Evolutionary conservation across 1,284 basidiomycete species (phyloP), one percentile per base, ranked within the genome.

Genomic region (Leucoagaricus sp.): DNA sequence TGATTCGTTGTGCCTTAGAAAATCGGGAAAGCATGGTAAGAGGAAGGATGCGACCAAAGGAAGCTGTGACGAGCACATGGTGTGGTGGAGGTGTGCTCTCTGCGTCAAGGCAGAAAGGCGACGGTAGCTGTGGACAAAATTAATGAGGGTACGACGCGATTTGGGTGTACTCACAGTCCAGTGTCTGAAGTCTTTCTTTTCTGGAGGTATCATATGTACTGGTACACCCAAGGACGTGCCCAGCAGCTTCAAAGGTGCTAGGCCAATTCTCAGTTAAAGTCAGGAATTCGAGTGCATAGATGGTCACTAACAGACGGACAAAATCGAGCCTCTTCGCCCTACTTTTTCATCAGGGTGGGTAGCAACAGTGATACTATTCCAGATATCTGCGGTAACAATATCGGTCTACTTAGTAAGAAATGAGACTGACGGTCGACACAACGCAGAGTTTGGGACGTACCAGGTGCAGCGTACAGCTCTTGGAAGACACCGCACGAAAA

Each of bases 11-110:
- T 1, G 74, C 70, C 0, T 79, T 76, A 0, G 72, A 74, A 64
- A 97, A 97, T 26, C 78, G 73, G n/a, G 77, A 66, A 2, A 97
- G 82, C 44, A 94, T 74, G 0, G 74, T 63, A 2, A 79, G 69
- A 0, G 94, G 86, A 21, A 98, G 81, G 59, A 98, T 91, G 52
- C 93, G 88, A 0, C 96, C 96, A 65, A 98, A 98, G 0, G 95
- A 97, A 8, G 94, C 94, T 0, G 94, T 96, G 3, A 98, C 64
- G 6, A 98, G 80, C 9, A 98, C 65, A 60, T 89, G 81, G 3
- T 80, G 69, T 0, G 68, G 60, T n/a, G 71, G 69, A 4, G 73
- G 74, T 17, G 61, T 29, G 4, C 59, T 31, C 25, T 50, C 31
- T 9, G 33, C 42, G 47, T 38, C 23, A 44, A 60, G 9, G 51